Evolutionary conservation across 2,329 filamentous ascomycete species (phyloP).

Genomic region (Monilinia polystroma): DNA sequence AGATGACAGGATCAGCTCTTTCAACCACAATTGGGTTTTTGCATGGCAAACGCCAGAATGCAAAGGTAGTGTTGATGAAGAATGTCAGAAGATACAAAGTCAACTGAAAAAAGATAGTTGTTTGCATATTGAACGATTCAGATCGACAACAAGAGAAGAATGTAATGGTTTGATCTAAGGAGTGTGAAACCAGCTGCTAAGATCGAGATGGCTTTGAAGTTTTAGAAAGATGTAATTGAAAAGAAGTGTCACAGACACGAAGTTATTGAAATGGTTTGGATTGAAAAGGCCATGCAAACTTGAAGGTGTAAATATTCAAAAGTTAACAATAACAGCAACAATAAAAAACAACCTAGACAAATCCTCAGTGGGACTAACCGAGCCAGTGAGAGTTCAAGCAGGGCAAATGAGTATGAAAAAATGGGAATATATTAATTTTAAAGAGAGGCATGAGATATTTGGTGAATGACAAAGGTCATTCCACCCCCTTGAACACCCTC

Average conservation of each 20-base stretch:
- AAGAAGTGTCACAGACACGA: conserved; percentile 7
- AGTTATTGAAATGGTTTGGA: not conserved
- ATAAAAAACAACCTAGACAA: not conserved
- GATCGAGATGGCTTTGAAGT: not conserved
- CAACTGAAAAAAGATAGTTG: conserved; percentile 1
- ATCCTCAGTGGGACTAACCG: conserved; percentile 1
- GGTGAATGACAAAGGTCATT: conserved; percentile 19
- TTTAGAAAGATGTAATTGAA: not conserved
- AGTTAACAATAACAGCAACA: not conserved
- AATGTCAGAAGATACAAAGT: conserved; percentile 17
- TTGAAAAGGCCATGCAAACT: not conserved
- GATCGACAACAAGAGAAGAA: not conserved
- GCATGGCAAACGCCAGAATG: conserved; percentile 50
- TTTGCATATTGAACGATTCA: conserved; percentile 6
- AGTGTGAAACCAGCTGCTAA: conserved; percentile 8
- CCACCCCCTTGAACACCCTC: conserved; percentile 7
- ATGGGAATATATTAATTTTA: not conserved
- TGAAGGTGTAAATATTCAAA: not conserved
- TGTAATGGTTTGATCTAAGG: not conserved
- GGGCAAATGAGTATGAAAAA: not conserved
- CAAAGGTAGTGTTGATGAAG: conserved; percentile 34
- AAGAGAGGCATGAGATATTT: not conserved
- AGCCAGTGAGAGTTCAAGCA: not conserved
- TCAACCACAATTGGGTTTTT: conserved; percentile 44
- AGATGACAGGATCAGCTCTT: conserved; percentile 59